phyloP scores from a whole-genome alignment of 768 basidiomycete genomes.

The Lentinus tigrinus region DNA sequence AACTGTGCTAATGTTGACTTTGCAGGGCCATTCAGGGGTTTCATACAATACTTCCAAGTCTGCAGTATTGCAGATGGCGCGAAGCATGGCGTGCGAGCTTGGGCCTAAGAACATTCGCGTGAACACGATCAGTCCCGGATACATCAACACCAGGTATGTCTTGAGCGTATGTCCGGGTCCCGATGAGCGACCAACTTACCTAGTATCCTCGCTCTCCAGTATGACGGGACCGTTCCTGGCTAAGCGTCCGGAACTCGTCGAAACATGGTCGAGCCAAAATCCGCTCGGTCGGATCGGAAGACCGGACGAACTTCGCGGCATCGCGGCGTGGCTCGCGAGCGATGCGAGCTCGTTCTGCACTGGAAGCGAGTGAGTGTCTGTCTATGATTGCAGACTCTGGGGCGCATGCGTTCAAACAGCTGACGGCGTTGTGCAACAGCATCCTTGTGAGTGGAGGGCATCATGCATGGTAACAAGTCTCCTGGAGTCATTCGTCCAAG shows the following conservation, averaged over 20 bases:
- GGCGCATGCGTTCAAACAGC: background rate
- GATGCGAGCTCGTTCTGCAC: conserved; percentile 64
- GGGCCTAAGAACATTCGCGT: conserved; percentile 64
- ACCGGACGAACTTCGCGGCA: conserved; percentile 71
- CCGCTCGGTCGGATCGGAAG: conserved; percentile 68
- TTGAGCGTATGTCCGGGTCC: conserved; percentile 29
- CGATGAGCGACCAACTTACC: background rate
- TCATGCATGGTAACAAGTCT: conserved; percentile 21
- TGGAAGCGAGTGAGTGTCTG: conserved; percentile 67
- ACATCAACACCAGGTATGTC: conserved; percentile 65
- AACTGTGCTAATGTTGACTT: background rate
- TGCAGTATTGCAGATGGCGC: conserved; percentile 74
- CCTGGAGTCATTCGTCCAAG: no score
- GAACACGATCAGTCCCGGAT: conserved; percentile 73
- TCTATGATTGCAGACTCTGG: background rate
- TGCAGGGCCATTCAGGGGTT: conserved; percentile 68
- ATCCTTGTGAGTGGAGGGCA: conserved; percentile 25
- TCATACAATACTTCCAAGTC: conserved; percentile 78
- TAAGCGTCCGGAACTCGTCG: conserved; percentile 53
- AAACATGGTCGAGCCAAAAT: conserved; percentile 64
- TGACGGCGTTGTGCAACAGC: conserved; percentile 5
- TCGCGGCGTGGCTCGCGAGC: conserved; percentile 51
- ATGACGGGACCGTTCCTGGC: conserved; percentile 76
- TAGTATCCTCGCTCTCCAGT: conserved; percentile 30
- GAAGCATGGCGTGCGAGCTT: conserved; percentile 81